Conservation (phyloP, 2,329 filamentous ascomycete genomes). For the Alternaria viburni region DNA sequence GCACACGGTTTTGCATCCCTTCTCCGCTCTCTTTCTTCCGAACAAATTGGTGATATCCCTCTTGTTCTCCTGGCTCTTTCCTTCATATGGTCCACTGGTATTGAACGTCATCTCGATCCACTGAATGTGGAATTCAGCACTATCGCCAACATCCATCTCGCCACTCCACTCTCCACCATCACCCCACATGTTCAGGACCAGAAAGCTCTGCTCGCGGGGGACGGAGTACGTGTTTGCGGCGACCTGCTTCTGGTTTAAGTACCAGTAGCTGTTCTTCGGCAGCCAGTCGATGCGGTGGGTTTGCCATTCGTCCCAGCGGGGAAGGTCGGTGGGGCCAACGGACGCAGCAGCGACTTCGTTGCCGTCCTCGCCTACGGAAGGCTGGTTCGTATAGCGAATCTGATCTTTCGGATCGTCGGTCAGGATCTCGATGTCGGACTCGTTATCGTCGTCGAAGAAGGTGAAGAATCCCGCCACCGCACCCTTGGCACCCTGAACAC, state of each 20-base stretch:
- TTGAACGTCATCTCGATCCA: constrained; percentile 68
- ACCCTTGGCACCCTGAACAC: constrained; percentile 53
- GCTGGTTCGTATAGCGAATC: constrained; percentile 67
- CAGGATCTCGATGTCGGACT: constrained; percentile 62
- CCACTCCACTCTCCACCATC: constrained; percentile 67
- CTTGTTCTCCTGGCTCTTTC: constrained; percentile 23
- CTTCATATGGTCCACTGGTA: constrained; percentile 43
- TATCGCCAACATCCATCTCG: constrained; percentile 60
- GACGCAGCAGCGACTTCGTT: constrained; percentile 57
- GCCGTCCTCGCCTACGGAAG: constrained; percentile 56
- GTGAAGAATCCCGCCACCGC: constrained; percentile 65
- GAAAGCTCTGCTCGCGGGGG: constrained; percentile 58
- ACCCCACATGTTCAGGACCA: constrained; percentile 68
- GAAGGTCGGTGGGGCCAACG: constrained; percentile 56
- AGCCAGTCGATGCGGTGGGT: constrained; percentile 68
- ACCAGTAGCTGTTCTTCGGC: constrained; percentile 61
- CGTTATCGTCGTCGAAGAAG: constrained; percentile 54
- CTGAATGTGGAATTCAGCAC: constrained; percentile 65
- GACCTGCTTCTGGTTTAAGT: constrained; percentile 58
- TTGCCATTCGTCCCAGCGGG: constrained; percentile 63
- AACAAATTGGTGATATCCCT: constrained; percentile 18
- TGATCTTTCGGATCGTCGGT: constrained; percentile 54
- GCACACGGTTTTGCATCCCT: constrained; percentile 45
- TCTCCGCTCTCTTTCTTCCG: constrained; percentile 29
- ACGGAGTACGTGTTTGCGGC: constrained; percentile 63